A percentile compares a stretch with the other conserved stretches of the same genome.
phyloP scores from a whole-genome alignment of 148 eudicot species.

The Fallopia convolvulus region DNA sequence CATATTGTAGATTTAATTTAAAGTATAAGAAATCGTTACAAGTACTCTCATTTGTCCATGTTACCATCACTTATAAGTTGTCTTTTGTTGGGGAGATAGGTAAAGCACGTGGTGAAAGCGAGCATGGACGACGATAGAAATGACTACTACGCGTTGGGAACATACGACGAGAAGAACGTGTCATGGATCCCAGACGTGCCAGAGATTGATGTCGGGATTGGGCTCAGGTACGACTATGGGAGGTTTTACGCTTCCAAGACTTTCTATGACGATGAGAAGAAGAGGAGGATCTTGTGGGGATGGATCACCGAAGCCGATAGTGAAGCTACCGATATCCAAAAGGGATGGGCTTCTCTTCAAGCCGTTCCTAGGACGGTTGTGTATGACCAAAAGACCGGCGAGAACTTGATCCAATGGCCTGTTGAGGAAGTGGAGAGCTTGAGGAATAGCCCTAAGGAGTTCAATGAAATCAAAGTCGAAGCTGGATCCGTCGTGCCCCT shows the following conservation, averaged over 20 bases:
- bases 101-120: constrained; percentile 72
- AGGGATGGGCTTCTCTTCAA: constrained; percentile 81
- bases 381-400: constrained; percentile 39
- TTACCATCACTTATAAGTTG: neutral
- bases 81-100: neutral
- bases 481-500: constrained; percentile 49
- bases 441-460: constrained; percentile 25
- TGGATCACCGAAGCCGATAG: constrained; percentile 64
- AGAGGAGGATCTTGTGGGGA: constrained; percentile 71
- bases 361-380: constrained; percentile 48
- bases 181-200: constrained; percentile 64
- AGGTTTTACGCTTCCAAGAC: constrained; percentile 73
- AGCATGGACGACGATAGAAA: constrained; percentile 65
- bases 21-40: too few relatives aligned
- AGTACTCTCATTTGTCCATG: too few relatives aligned
- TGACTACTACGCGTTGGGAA: constrained; percentile 69
- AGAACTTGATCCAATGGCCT: constrained; percentile 52
- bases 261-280: constrained; percentile 51
- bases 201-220: constrained; percentile 55
- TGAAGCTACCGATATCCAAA: constrained; percentile 48
- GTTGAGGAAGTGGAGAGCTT: constrained; percentile 50
- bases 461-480: constrained; percentile 26
- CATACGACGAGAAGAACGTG: constrained; percentile 30
- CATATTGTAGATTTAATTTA: too few relatives aligned
- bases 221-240: constrained; percentile 70